phyloP scores from a whole-genome alignment of 805 yeast genomes.

The Saturnispora zaruensis region DNA sequence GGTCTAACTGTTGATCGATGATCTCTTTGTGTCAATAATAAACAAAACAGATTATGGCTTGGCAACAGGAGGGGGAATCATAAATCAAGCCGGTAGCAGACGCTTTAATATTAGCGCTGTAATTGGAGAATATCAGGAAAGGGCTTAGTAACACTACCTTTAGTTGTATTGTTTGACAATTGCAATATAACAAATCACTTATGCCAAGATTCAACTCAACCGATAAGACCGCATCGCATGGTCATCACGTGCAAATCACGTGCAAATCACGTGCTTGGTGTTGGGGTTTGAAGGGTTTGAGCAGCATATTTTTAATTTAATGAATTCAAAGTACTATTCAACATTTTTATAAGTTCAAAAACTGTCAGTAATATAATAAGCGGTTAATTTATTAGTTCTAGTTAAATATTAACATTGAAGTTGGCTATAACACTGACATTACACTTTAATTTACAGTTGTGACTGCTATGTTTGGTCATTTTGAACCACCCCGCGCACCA shows the following conservation, averaged over 20 bases:
- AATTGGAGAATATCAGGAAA: background rate
- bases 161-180: too few species aligned
- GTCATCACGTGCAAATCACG: too few species aligned
- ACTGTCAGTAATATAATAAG: too few species aligned
- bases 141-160: background rate
- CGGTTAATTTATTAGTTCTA: too few species aligned
- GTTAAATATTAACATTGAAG: too few species aligned
- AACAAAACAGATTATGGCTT: background rate
- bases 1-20: background rate
- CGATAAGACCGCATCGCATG: background rate
- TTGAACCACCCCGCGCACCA: conserved; percentile 6
- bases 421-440: too few species aligned
- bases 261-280: background rate
- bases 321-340: background rate
- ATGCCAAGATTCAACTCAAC: background rate
- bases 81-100: background rate
- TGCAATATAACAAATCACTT: background rate
- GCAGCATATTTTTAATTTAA: background rate
- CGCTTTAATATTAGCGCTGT: background rate
- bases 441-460: background rate
- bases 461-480: conserved; percentile 1
- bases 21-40: background rate
- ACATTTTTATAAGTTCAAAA: background rate
- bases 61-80: background rate
- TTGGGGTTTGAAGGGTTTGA: background rate